These are phyloP conservation scores for Viola odorata DNA, from an alignment of 345 rosid genomes.

Conservation along the genomic window DNA sequence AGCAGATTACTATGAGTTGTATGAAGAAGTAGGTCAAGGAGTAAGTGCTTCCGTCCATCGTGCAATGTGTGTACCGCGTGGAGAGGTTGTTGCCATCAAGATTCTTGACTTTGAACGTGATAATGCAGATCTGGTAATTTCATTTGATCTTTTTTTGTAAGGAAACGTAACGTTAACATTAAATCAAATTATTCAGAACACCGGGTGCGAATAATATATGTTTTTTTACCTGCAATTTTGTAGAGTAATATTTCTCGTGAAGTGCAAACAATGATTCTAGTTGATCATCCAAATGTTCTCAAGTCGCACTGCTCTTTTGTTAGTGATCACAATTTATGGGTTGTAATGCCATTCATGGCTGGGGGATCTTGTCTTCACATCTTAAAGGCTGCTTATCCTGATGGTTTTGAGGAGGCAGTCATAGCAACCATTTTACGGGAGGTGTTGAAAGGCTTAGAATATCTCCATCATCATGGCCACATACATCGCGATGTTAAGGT, in stretches of 20 bases:
- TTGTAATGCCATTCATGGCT: conserved; percentile 95
- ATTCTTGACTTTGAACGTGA: conserved; percentile 95
- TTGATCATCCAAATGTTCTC: conserved; percentile 88
- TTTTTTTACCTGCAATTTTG: neutral
- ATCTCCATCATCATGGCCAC: conserved; percentile 98
- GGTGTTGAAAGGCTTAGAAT: conserved; percentile 81
- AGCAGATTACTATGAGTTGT: conserved; percentile 55
- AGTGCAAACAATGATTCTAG: conserved; percentile 93
- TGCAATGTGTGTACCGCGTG: conserved; percentile 61
- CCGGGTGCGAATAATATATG: neutral
- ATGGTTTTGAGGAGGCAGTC: conserved; percentile 89
- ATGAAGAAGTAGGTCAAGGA: conserved; percentile 87
- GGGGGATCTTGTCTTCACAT: conserved; percentile 99
- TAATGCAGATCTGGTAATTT: conserved; percentile 69
- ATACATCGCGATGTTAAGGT: conserved; percentile 98
- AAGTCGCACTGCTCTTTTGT: conserved; percentile 94
- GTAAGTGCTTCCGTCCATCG: conserved; percentile 88
- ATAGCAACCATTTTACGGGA: conserved; percentile 89
- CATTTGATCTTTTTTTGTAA: neutral
- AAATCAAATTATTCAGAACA: neutral
- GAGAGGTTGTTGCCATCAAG: conserved; percentile 85
- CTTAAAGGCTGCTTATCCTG: conserved; percentile 86
- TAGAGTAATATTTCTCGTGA: conserved; percentile 82
- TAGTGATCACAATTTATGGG: conserved; percentile 87
- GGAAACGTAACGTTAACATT: too few species aligned